These are phyloP conservation scores for Pseudogymnoascus sp. DNA, from an alignment of 2,329 filamentous ascomycete species.

Conservation along the genomic window DNA sequence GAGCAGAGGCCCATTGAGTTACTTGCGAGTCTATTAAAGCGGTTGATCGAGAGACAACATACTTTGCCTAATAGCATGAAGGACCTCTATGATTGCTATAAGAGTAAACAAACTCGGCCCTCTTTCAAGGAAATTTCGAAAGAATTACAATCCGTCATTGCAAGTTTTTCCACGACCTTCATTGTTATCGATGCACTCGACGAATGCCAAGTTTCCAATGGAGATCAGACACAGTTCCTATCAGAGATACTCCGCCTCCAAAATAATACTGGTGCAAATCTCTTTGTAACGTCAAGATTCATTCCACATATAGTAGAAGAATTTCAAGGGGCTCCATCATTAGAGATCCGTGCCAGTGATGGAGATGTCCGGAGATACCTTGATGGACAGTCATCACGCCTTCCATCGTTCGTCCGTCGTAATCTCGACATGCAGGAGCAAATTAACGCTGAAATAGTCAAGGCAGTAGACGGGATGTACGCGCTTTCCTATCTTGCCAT, in stretches of 20 bases:
- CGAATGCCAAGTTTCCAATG: conserved; percentile 14
- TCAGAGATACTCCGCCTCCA: conserved; percentile 15
- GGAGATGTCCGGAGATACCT: conserved; percentile 29
- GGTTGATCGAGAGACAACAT: conserved; percentile 20
- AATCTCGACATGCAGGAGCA: conserved; percentile 18
- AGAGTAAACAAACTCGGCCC: conserved; percentile 17
- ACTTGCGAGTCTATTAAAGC: conserved; percentile 27
- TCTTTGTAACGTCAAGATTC: conserved; percentile 22
- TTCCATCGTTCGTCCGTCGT: conserved; percentile 15
- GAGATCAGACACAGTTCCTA: conserved; percentile 5
- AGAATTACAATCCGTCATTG: conserved; percentile 16
- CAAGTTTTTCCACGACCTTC: conserved; percentile 17
- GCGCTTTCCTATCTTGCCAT: conserved; percentile 16
- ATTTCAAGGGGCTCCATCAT: conserved; percentile 11
- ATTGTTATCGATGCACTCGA: conserved; percentile 18
- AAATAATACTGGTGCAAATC: conserved; percentile 11
- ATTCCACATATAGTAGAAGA: conserved; percentile 18
- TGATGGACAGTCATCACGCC: conserved; percentile 17
- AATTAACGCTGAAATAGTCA: conserved; percentile 20
- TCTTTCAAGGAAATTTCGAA: conserved; percentile 18
- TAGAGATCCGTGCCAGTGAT: conserved; percentile 29
- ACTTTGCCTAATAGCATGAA: conserved; percentile 15
- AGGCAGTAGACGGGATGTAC: conserved; percentile 28
- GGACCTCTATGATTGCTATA: conserved; percentile 22
- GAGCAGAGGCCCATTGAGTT: conserved; percentile 22